Conservation (phyloP, 129 eudicot genomes). For the Lonicera japonica region DNA sequence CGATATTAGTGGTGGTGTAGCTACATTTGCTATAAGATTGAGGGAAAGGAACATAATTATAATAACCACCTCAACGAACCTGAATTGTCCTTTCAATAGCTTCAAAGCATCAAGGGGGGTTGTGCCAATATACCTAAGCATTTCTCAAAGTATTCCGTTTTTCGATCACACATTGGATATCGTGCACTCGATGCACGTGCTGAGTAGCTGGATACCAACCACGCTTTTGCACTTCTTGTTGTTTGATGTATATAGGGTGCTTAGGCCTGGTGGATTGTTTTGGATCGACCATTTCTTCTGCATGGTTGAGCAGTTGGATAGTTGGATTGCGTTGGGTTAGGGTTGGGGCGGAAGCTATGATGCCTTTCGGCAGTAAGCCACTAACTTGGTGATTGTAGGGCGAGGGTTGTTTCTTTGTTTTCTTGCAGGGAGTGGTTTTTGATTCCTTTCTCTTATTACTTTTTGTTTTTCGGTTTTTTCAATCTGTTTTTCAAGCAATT, state of each 20-base stretch:
- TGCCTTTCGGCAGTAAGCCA: too few species aligned
- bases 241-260: slow-evolving; percentile 57
- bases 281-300: slow-evolving; percentile 76
- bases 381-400: too few species aligned
- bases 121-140: slow-evolving; percentile 51
- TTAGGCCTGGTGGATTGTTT: slow-evolving; percentile 71
- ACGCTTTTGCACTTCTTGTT: slow-evolving; percentile 49
- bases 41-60: slow-evolving; percentile 49
- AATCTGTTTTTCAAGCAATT: too few species aligned
- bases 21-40: slow-evolving; percentile 65
- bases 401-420: too few species aligned
- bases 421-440: too few species aligned
- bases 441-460: too few species aligned
- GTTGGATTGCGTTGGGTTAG: too few species aligned
- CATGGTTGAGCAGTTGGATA: slow-evolving; percentile 44
- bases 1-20: slow-evolving; percentile 64
- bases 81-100: slow-evolving; percentile 59
- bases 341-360: too few species aligned
- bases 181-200: slow-evolving; percentile 68
- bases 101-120: slow-evolving; percentile 71
- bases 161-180: slow-evolving; percentile 67
- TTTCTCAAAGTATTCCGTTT: slow-evolving; percentile 60
- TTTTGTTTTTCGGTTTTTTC: too few species aligned
- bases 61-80: slow-evolving; percentile 55
- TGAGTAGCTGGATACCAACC: slow-evolving; percentile 71